Evolutionary conservation across 257 asterid genomes (phyloP).

Genomic region (Solanum piurae): DNA sequence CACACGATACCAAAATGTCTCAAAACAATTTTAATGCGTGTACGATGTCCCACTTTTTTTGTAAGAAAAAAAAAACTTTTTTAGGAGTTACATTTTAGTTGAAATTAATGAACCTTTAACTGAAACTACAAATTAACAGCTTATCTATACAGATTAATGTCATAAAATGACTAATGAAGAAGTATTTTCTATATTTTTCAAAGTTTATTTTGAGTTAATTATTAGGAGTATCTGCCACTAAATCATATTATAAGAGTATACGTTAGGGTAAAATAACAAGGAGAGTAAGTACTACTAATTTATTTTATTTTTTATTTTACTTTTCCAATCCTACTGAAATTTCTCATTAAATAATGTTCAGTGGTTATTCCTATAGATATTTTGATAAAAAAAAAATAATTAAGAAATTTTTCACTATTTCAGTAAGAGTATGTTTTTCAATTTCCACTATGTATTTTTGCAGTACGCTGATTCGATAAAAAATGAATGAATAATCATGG

Average conservation of each 20-base stretch:
- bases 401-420: too few species aligned
- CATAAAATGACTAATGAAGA: not conserved
- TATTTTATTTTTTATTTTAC: not conserved
- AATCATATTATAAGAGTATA: not conserved
- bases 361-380: too few species aligned
- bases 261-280: not conserved
- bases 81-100: too few species aligned
- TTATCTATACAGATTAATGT: not conserved
- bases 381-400: too few species aligned
- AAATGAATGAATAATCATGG: too few species aligned
- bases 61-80: not conserved
- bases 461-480: too few species aligned
- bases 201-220: not conserved
- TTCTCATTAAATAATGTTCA: too few species aligned
- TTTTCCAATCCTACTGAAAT: not conserved
- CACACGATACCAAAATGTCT: not conserved
- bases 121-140: not conserved
- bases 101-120: not conserved
- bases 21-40: not conserved
- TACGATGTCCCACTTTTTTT: not conserved
- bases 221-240: not conserved
- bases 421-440: too few species aligned
- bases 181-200: not conserved
- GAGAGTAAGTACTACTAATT: not conserved
- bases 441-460: too few species aligned